phyloP scores from a whole-genome alignment of 2,329 filamentous ascomycete genomes.

The Hawksworthiomyces lignivorus region DNA sequence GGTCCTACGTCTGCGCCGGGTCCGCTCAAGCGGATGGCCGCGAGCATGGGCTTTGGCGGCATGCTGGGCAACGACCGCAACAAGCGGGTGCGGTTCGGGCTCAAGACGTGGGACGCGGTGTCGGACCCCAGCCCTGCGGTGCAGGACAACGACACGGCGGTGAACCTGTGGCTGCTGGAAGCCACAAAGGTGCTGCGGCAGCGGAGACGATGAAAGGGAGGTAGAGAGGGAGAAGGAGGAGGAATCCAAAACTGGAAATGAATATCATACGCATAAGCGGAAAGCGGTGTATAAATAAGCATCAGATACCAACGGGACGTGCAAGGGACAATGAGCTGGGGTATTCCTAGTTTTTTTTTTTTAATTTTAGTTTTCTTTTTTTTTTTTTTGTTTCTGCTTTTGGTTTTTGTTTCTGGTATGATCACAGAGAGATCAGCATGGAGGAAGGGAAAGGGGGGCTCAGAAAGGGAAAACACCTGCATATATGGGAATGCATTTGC shows the following conservation, averaged over 20 bases:
- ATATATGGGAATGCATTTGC: too few relatives aligned
- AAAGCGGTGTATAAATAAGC: too few relatives aligned
- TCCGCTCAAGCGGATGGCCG: conserved; percentile 5
- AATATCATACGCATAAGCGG: too few relatives aligned
- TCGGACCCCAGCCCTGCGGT: conserved; percentile 15
- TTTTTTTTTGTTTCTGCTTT: background rate
- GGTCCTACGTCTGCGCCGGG: background rate
- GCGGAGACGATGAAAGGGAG: conserved; percentile 8
- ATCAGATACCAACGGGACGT: background rate
- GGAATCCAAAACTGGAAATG: too few relatives aligned
- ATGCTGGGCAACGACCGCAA: conserved; percentile 4
- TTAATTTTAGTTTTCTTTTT: background rate
- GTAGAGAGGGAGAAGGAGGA: background rate
- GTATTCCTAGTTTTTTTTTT: background rate
- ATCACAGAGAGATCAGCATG: too few relatives aligned
- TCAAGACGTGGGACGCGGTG: conserved; percentile 17
- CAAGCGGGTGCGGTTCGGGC: conserved; percentile 14
- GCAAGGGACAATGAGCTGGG: too few relatives aligned
- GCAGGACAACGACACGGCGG: conserved; percentile 17
- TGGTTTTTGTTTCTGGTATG: background rate
- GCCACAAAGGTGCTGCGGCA: conserved; percentile 15
- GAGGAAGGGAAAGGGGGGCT: too few relatives aligned
- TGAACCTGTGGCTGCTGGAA: conserved; percentile 18
- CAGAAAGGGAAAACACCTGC: too few relatives aligned
- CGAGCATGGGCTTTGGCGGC: conserved; percentile 4